Base-by-base conservation (phyloP, 2,329 filamentous ascomycete genomes). In the Penicillium corylophilum region DNA sequence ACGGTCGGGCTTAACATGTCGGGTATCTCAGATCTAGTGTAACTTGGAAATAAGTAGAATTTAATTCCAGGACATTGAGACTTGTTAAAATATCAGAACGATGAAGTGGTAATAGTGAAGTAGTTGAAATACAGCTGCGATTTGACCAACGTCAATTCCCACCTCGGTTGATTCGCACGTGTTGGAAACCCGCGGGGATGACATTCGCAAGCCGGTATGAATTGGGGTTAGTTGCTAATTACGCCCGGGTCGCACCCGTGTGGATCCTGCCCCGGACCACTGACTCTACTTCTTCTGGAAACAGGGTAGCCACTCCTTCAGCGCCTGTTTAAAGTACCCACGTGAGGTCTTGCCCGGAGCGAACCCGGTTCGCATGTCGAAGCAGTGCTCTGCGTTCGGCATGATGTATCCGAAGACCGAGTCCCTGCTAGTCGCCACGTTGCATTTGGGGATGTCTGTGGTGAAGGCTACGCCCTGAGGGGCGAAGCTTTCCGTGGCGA, bases 331-430 rank as follows among this genome's bases (percentile, higher is more conserved):
- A 51, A 79, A 78, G 48, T 70, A 64, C 23, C 62, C 57, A 41
- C 72, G 66, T 10, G 69, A 72, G 1, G 63, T 59, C 15, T 61
- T 65, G 0, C 71, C 75, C 1, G 61, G 65, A 0, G 58, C 60
- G 28, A 71, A 70, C 4, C 50, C 53, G 2, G 63, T 63, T 35
- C 67, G 63, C 47, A 80, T 76, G 63, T 82, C 79, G 61, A 74
- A 79, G 47, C 73, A 76, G 66, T 82, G 79, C 62, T 75, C 67
- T 10, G 74, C 73, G n/a, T 74, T 67, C 3, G 61, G 44, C 50
- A 81, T 64, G 10, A 78, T 59, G 54, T 77, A 75, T 2, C 78
- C 79, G 55, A 82, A 82, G 0, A 82, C 54, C n/a, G 70, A 68
- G 10, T 67, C 60, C 48, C 64, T 49, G 0, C 55, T 55, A 0